Percentiles rank a stretch among this genome's conserved stretches.
These are phyloP conservation scores for Dothideomycetes sp. DNA, from an alignment of 2,329 filamentous ascomycete species.

Conservation along the genomic window DNA sequence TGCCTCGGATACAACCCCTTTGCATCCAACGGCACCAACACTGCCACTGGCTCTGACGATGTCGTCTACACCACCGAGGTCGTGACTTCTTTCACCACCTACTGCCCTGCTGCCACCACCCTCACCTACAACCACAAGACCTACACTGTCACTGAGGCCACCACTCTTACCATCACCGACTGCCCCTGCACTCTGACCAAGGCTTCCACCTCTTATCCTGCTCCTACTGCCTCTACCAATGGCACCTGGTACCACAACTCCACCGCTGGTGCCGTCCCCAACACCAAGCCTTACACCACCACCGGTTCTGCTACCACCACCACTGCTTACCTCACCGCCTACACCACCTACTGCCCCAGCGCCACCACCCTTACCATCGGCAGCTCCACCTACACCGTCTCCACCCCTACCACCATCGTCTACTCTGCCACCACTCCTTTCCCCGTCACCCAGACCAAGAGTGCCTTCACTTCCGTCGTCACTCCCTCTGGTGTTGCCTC, in stretches of 20 bases:
- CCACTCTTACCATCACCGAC: slow-evolving; percentile 9
- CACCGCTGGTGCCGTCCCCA: slow-evolving; percentile 1
- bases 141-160: slow-evolving; percentile 10
- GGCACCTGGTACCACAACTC: background rate
- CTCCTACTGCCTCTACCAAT: background rate
- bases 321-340: slow-evolving; percentile 42
- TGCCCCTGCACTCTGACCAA: slow-evolving; percentile 9
- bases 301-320: slow-evolving; percentile 2
- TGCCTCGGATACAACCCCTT: slow-evolving; percentile 12
- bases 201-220: background rate
- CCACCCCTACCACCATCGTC: slow-evolving; percentile 24
- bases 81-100: slow-evolving; percentile 10
- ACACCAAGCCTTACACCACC: slow-evolving; percentile 4
- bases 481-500: background rate
- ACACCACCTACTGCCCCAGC: slow-evolving; percentile 61
- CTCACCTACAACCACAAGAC: slow-evolving; percentile 6
- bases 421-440: slow-evolving; percentile 13
- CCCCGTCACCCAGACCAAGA: slow-evolving; percentile 10
- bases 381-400: slow-evolving; percentile 58
- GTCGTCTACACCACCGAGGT: slow-evolving; percentile 4
- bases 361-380: slow-evolving; percentile 54
- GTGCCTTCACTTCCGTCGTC: background rate
- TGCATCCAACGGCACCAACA: background rate
- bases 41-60: background rate
- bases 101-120: slow-evolving; percentile 3